Base-by-base conservation (phyloP, 768 basidiomycete species). In the Pleurotus platypus region DNA sequence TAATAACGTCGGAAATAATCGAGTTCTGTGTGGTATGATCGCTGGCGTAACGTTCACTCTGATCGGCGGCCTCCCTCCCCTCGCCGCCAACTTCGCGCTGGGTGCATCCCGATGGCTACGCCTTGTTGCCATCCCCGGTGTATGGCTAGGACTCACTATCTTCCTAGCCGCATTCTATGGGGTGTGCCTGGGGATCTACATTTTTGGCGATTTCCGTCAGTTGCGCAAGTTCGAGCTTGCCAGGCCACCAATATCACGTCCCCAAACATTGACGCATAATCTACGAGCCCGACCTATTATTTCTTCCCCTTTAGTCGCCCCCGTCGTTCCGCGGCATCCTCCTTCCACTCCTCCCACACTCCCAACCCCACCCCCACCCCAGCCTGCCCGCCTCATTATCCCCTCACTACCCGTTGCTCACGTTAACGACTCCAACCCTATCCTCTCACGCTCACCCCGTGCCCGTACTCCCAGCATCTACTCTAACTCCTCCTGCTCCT, bases 171-270 rank as follows among this genome's bases (percentile, higher is more conserved):
- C 86, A 49, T 61, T 90, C 37, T 79, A 89, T 59, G 89, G 89
- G 3, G 59, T 60, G 12, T 92, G 90, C 66, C 66, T 91, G 56
- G 89, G 88, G 65, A 81, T 92, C 4, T 92, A 90, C 65, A 65
- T 91, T 27, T 90, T 91, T 63, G 90, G 90, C 6, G 90, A 92
- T 69, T 74, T 91, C 16, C 76, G 90, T 6, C 90, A 92, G 64
- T 76, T 92, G 16, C 83, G 86, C 62, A 86, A 83, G 61, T 90
- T 90, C 63, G 90, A 91, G 66, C 82, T 92, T n/a, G 68, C 82
- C 3, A 77, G 88, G 18, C 89, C 89, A 8, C 70, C 81, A 12
- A 85, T 87, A 60, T 85, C 86, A 0, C 76, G 76, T 53, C 76
- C 79, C 22, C 67, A 71, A 53, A 74, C 73, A 0, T 59, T 78